A percentile compares a stretch with the other conserved stretches of the same genome.
Conservation (phyloP, 805 yeast genomes). For the Starmerella sp. region DNA sequence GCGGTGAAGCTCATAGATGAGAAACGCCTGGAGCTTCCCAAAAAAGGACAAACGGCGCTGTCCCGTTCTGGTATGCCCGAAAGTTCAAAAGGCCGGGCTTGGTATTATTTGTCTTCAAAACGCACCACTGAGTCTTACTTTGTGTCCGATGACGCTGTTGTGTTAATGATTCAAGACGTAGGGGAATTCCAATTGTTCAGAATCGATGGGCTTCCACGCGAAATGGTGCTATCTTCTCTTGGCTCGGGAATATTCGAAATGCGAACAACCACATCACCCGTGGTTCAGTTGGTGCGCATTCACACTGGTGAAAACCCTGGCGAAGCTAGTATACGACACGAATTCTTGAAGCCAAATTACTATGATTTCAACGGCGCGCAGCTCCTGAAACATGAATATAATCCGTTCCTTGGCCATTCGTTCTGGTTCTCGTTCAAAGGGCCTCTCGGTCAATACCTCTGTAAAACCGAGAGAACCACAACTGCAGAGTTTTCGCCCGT, state of each 20-base stretch:
- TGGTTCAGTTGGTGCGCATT: neutral
- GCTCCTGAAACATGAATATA: neutral
- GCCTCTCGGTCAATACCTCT: neutral
- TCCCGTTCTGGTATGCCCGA: neutral
- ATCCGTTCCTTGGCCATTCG: neutral
- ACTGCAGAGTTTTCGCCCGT: neutral
- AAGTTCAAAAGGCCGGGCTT: neutral
- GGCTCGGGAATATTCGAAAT: neutral
- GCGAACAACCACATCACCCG: neutral
- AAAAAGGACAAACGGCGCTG: neutral
- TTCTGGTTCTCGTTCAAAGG: slow-evolving; percentile 1
- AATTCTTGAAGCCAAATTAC: neutral
- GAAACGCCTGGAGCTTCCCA: neutral
- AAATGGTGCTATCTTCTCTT: neutral
- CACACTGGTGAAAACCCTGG: neutral
- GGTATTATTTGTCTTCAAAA: neutral
- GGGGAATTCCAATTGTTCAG: neutral
- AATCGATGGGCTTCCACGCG: neutral
- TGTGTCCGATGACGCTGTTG: neutral
- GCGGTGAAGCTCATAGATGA: neutral
- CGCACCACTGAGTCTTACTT: neutral
- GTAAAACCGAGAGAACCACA: neutral
- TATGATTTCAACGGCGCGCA: neutral
- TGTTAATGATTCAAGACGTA: neutral
- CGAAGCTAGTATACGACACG: neutral